Base-by-base conservation (phyloP, 306 rosid genomes). In the Cercis canadensis region DNA sequence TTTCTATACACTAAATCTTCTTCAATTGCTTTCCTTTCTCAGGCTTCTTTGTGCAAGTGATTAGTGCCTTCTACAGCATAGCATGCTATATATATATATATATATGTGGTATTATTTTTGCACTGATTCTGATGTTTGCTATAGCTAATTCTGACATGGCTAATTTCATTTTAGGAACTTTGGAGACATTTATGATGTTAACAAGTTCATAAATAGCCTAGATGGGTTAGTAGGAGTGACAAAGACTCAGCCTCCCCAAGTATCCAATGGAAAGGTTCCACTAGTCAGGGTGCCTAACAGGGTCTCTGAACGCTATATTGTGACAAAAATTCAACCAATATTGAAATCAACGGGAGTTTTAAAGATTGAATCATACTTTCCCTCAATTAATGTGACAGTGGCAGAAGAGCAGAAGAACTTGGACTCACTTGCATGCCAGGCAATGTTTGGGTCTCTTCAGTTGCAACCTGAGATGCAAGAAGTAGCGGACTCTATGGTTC, bases 171-270 rank as follows among this genome's bases (percentile, higher is more conserved):
- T 36, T 45, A 82, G 86, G 78, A 60, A 56, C 36, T 65, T 82
- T 1, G 83, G 78, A 59, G 86, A 78, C 8, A 61, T 78, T 14
- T 82, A 82, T 70, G 83, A 78, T 75, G 76, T 75, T 39, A 31
- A 70, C 11, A 60, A 53, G 31, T 39, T 75, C 55, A 5, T 70
- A 2, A 67, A 59, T 19, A 71, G 16, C 41, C 59, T 82, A 12
- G 40, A 70, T 59, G 76, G 73, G 34, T 29, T 78, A 39, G 81
- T 82, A 60, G 70, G 46, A 61, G 78, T 82, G 36, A 70, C 81
- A 78, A 70, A 12, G 51, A 40, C 67, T 65, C 65, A 11, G 1
- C 75, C 83, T 52, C 52, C 81, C 12, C 62, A 60, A 1, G 34
- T 43, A 14, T 32, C 60, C 37, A 70, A 54, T 1, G 32, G 54